Percentiles rank a stretch among this genome's conserved stretches.
Evolutionary conservation across 2,329 filamentous ascomycete genomes (phyloP).

Genomic region (Elsinoe fawcettii): DNA sequence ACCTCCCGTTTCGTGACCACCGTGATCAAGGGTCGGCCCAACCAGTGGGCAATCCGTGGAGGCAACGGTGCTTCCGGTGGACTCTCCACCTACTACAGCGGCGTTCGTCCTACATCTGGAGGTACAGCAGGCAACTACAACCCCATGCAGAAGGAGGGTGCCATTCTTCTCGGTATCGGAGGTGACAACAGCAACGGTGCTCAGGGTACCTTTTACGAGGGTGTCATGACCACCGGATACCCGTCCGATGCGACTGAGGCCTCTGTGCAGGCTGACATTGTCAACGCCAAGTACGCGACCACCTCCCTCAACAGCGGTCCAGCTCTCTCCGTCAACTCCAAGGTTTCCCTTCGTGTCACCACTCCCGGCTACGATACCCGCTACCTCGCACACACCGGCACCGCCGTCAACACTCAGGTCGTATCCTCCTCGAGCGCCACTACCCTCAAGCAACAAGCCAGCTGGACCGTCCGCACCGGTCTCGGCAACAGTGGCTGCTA

Average conservation of each 20-base stretch:
- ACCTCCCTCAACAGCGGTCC: conserved; percentile 43
- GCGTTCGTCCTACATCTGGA: conserved; percentile 40
- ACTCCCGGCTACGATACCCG: conserved; percentile 47
- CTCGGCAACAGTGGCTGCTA: conserved; percentile 51
- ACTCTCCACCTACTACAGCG: conserved; percentile 53
- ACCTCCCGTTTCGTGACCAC: conserved; percentile 51
- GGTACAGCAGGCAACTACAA: conserved; percentile 44
- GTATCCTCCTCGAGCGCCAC: conserved; percentile 45
- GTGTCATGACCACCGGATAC: conserved; percentile 56
- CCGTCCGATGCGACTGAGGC: conserved; percentile 53
- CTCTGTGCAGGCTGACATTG: conserved; percentile 43
- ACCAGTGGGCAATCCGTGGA: conserved; percentile 54
- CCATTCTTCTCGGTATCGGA: conserved; percentile 63
- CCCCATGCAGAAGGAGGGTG: conserved; percentile 56
- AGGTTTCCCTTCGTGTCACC: conserved; percentile 49
- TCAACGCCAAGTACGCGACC: conserved; percentile 49
- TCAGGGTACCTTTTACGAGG: conserved; percentile 54
- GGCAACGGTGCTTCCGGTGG: conserved; percentile 48
- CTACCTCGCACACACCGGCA: conserved; percentile 48
- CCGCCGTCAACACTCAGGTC: conserved; percentile 48
- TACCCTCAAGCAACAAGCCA: conserved; percentile 45
- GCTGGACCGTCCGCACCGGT: conserved; percentile 48
- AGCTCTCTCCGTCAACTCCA: conserved; percentile 41
- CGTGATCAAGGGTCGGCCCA: conserved; percentile 46
- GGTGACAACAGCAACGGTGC: conserved; percentile 55